These are phyloP conservation scores for Kodamaea lidongshanica DNA, from an alignment of 805 yeast genomes.

Conservation along the genomic window DNA sequence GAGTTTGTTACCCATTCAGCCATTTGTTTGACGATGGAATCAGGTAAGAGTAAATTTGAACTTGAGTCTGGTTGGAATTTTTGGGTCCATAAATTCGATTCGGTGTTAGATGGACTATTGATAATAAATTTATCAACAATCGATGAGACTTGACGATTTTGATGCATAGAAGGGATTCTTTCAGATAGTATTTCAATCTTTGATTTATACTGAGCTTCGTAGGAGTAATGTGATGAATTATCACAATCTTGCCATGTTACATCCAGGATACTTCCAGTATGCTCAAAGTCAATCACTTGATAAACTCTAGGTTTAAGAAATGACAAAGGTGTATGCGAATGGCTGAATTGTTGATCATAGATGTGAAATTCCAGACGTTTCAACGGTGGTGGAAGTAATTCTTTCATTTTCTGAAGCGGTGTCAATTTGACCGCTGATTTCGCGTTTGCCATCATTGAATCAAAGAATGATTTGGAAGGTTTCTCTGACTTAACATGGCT, in stretches of 20 bases:
- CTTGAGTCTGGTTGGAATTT: conserved; percentile 36
- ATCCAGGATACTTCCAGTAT: no score
- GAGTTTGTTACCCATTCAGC: conserved; percentile 37
- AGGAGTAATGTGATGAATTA: no score
- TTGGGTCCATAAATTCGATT: conserved; percentile 45
- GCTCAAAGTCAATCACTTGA: no score
- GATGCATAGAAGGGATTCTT: conserved; percentile 10
- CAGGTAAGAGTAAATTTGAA: conserved; percentile 30
- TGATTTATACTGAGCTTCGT: no score
- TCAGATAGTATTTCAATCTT: conserved; percentile 10
- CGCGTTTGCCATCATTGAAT: conserved; percentile 33
- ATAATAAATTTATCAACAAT: conserved; percentile 8
- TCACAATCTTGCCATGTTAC: no score
- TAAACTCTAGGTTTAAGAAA: no score
- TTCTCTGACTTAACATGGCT: conserved; percentile 2
- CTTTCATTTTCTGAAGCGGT: conserved; percentile 26
- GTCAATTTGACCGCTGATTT: conserved; percentile 20
- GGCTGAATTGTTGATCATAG: no score
- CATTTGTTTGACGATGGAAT: conserved; percentile 17
- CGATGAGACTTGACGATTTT: conserved; percentile 9
- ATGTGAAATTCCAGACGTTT: conserved; percentile 30
- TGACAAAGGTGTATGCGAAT: no score
- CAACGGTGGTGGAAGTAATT: conserved; percentile 27
- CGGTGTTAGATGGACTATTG: not conserved
- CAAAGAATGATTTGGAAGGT: conserved; percentile 22